Conservation (phyloP, 2,329 filamentous ascomycete species). For the Sarocladium oryzae region DNA sequence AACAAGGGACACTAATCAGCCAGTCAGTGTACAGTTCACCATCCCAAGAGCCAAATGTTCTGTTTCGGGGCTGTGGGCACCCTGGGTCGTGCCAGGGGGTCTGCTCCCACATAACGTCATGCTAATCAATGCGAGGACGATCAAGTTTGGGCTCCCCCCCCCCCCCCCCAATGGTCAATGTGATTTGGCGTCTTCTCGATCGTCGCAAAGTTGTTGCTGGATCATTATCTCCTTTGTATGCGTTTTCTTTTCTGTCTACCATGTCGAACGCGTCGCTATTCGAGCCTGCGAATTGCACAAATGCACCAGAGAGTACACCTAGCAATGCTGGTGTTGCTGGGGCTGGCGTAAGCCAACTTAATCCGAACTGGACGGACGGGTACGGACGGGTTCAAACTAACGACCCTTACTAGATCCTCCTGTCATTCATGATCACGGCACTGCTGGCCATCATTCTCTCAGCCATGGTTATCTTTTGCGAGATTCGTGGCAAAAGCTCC, state of each 20-base stretch:
- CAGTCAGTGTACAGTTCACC: not conserved
- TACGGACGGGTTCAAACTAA: not conserved
- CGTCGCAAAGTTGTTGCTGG: not conserved
- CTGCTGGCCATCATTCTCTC: constrained; percentile 48
- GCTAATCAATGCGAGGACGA: not conserved
- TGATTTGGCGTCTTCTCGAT: not conserved
- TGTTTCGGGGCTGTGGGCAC: constrained; percentile 4
- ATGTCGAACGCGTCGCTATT: constrained; percentile 11
- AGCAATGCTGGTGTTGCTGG: constrained; percentile 54
- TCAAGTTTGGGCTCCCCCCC: not conserved
- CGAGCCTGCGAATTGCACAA: constrained; percentile 30
- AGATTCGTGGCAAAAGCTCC: constrained; percentile 40
- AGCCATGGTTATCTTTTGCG: constrained; percentile 49
- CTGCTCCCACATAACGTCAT: constrained; percentile 8
- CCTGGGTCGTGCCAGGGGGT: not conserved
- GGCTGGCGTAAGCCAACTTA: constrained; percentile 42
- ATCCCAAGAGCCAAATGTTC: not conserved
- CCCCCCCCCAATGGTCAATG: not conserved
- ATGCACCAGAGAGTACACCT: constrained; percentile 34
- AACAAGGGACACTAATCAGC: not conserved
- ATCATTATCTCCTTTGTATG: not conserved
- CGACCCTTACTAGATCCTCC: constrained; percentile 39
- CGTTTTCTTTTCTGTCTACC: no score
- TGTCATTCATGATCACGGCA: constrained; percentile 62
- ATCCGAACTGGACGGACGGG: not conserved